Conservation (phyloP, 495 filamentous ascomycete genomes). For the Trichoderma erinaceum region DNA sequence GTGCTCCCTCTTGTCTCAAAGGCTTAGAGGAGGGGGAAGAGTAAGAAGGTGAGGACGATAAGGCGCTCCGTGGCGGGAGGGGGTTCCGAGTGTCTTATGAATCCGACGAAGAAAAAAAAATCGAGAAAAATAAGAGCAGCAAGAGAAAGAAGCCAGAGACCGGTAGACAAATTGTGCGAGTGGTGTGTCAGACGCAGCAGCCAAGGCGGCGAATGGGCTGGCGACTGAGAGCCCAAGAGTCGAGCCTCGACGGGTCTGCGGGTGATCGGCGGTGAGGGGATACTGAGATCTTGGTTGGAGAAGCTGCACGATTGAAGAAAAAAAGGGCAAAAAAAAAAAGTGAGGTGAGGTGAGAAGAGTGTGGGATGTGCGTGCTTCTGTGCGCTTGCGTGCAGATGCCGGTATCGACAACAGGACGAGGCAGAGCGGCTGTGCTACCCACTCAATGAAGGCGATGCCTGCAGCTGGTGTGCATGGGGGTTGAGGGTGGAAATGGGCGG, state of each 20-base stretch:
- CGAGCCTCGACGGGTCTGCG: background rate
- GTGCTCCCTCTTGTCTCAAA: conserved; percentile 2
- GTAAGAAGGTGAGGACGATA: background rate
- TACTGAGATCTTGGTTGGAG: conserved; percentile 1
- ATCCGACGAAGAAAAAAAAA: background rate
- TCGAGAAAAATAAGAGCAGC: background rate
- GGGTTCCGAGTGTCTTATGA: background rate
- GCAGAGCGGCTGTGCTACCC: conserved; percentile 7
- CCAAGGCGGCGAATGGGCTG: background rate
- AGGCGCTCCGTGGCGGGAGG: background rate
- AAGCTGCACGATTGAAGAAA: background rate
- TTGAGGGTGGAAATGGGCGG: too few species aligned
- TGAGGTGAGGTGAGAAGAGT: background rate
- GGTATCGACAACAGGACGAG: background rate
- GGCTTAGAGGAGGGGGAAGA: background rate
- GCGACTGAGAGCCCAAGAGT: background rate
- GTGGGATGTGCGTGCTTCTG: conserved; percentile 1
- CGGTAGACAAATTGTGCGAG: background rate
- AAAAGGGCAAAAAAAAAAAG: background rate
- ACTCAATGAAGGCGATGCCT: background rate
- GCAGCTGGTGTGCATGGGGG: too few species aligned
- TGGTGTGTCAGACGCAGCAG: background rate
- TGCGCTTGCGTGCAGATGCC: background rate
- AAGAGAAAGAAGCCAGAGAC: background rate
- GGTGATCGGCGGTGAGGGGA: conserved; percentile 9